Evolutionary conservation across 192 early-diverging fungal species (phyloP), one percentile per base, ranked within the genome.

Genomic region (Backusella australiensis): DNA sequence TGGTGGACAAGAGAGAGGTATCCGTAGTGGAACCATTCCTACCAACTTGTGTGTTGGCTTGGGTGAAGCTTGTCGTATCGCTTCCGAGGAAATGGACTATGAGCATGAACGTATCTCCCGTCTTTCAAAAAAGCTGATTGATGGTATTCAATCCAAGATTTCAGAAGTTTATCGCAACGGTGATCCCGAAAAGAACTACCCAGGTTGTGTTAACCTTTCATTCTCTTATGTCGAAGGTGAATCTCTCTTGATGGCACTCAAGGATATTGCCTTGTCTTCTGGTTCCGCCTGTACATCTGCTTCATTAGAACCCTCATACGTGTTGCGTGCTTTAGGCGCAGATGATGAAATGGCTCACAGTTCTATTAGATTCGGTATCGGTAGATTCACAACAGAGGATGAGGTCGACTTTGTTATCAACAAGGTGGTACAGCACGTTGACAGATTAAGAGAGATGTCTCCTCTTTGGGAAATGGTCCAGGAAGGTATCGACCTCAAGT

Each of bases 401-500:
- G 97, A 99, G 81, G 90, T 99, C 34, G 97, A 99, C 78, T 94
- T 93, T 83, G 95, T 96, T 7, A 85, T 97, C 15, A 81, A 91
- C 9, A 88, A 90, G 44, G 96, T 99, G 9, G 86, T 90, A 29
- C 84, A 86, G 9, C 93, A 96, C 73, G 97, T 99, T 9, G 90
- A 90, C 68, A 90, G 91, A 72, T 80, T 99, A 77, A 85, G 97
- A 56, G 97, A 99, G 69, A 97, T 99, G 96, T 94, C 92, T 73
- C 97, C 97, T 19, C 87, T 99, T 59, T 99, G 96, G 96, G 97
- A 99, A 83, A 99, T 99, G 97, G 92, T 91, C 71, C 94, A 95
- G 80, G 96, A 97, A 67, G 96, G 96, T 5, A 94, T 97, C 75
- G 96, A 97, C 79, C 78, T 97, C 75, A 96, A 96, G 87, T 86